These are phyloP conservation scores for Cyathus striatus DNA, from an alignment of 768 basidiomycete genomes.

Conservation along the genomic window DNA sequence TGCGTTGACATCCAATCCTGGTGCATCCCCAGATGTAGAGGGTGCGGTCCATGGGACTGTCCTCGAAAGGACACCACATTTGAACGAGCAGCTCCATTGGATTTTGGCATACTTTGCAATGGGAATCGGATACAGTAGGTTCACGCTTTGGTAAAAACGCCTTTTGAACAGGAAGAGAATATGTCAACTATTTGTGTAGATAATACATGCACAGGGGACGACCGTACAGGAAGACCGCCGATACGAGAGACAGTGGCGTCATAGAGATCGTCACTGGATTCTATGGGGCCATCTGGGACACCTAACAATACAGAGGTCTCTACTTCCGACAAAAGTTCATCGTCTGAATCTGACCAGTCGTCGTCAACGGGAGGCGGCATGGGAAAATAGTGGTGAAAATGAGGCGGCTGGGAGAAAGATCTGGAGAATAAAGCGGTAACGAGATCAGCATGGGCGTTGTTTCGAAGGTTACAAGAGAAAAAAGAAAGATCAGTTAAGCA, in stretches of 20 bases:
- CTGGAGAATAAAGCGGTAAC: not conserved
- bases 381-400: not conserved
- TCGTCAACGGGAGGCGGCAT: constrained; percentile 43
- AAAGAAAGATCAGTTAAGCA: constrained; percentile 73
- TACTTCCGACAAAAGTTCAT: constrained; percentile 46
- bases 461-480: not conserved
- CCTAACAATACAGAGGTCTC: constrained; percentile 78
- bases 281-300: constrained; percentile 71
- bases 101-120: constrained; percentile 65
- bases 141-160: constrained; percentile 64
- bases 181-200: constrained; percentile 43
- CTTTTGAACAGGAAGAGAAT: constrained; percentile 54
- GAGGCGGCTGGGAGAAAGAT: not conserved
- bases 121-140: constrained; percentile 56
- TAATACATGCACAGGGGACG: constrained; percentile 44
- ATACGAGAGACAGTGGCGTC: constrained; percentile 88
- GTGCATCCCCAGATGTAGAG: constrained; percentile 86
- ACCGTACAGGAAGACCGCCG: constrained; percentile 86
- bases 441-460: constrained; percentile 13
- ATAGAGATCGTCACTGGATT: constrained; percentile 48
- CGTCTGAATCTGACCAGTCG: constrained; percentile 81
- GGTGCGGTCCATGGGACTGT: constrained; percentile 79
- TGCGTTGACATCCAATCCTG: constrained; percentile 62
- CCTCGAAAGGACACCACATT: constrained; percentile 87
- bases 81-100: constrained; percentile 83